phyloP scores from a whole-genome alignment of 2,329 filamentous ascomycete genomes.

The Colletotrichum zoysiae region DNA sequence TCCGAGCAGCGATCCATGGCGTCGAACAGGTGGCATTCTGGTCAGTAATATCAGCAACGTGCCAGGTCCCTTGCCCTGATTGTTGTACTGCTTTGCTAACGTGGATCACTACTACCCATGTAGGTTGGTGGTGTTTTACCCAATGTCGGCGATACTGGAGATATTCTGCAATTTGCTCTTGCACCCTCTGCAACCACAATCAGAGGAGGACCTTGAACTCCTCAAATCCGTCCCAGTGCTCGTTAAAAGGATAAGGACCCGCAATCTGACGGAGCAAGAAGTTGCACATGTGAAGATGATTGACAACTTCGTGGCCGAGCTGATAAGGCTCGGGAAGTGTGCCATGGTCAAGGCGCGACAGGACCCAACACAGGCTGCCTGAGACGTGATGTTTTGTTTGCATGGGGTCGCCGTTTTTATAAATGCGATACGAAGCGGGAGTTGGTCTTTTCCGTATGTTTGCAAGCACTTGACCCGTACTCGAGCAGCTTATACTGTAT shows the following conservation, averaged over 20 bases:
- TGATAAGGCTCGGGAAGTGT: conserved; percentile 57
- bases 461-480: neutral
- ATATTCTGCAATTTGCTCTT: conserved; percentile 68
- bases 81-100: neutral
- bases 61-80: no score
- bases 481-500: neutral
- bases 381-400: neutral
- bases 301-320: conserved; percentile 58
- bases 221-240: conserved; percentile 58
- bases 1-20: conserved; percentile 57
- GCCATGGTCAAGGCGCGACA: conserved; percentile 50
- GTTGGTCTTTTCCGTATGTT: neutral
- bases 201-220: conserved; percentile 60
- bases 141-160: conserved; percentile 64
- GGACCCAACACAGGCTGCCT: neutral
- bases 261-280: conserved; percentile 50
- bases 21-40: conserved; percentile 63
- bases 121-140: conserved; percentile 69
- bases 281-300: conserved; percentile 56
- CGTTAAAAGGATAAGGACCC: conserved; percentile 55
- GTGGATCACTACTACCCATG: conserved; percentile 46
- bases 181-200: conserved; percentile 58
- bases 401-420: no score
- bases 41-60: conserved; percentile 50
- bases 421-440: neutral